Conservation (phyloP, 2,329 filamentous ascomycete species). For the Fusarium buxicola region DNA sequence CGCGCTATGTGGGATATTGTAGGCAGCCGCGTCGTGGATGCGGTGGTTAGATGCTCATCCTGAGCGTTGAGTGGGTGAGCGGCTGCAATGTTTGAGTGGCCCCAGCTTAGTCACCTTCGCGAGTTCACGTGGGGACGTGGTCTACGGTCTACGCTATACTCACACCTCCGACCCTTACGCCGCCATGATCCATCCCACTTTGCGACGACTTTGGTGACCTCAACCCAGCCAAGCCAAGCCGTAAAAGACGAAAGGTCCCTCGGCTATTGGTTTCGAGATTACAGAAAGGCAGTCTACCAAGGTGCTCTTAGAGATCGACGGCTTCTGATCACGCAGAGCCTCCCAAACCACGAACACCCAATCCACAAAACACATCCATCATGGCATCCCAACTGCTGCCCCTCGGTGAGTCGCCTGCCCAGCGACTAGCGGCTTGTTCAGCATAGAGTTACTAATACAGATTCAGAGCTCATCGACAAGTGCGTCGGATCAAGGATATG, state of each 20-base stretch:
- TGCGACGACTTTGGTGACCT: constrained; percentile 39
- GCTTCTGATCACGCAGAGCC: neutral
- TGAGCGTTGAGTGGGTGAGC: constrained; percentile 27
- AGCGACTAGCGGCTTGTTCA: constrained; percentile 1
- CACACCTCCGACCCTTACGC: constrained; percentile 37
- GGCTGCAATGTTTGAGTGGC: neutral
- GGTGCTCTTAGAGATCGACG: neutral
- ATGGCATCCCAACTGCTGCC: constrained; percentile 83
- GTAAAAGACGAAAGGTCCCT: constrained; percentile 12
- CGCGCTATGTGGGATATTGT: constrained; percentile 28
- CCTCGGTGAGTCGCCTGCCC: constrained; percentile 63
- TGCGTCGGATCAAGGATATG: constrained; percentile 98
- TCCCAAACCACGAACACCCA: neutral
- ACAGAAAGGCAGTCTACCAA: neutral
- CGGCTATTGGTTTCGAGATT: neutral
- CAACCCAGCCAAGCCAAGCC: constrained; percentile 20
- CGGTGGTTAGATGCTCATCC: constrained; percentile 26
- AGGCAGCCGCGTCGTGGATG: constrained; percentile 50
- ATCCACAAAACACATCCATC: constrained; percentile 36
- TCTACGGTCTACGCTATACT: too few relatives aligned
- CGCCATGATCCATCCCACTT: constrained; percentile 45
- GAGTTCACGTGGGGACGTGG: constrained; percentile 51
- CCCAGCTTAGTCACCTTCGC: constrained; percentile 52
- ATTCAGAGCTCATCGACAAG: constrained; percentile 94
- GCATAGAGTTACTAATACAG: constrained; percentile 34